Evolutionary conservation across 805 yeast species (phyloP).

Genomic region (Starmerella bombicola): DNA sequence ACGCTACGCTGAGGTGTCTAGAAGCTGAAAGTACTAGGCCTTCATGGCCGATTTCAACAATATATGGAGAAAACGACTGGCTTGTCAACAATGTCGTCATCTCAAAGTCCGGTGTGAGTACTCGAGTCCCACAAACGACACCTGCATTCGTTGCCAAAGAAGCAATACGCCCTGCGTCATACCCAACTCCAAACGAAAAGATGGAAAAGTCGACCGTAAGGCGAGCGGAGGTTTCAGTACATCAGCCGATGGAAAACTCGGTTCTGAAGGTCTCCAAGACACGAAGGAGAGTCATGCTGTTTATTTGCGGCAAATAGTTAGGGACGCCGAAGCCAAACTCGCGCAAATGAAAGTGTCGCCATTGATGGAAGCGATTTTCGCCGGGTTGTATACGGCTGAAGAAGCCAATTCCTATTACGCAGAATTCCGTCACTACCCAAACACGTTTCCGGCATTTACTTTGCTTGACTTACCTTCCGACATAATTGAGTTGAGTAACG

Average conservation of each 20-base stretch:
- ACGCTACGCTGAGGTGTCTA: too few relatives aligned
- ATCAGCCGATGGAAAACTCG: too few relatives aligned
- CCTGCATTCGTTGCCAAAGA: conserved; percentile 22
- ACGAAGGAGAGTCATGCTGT: conserved; percentile 14
- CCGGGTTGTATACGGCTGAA: conserved; percentile 12
- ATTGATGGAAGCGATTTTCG: conserved; percentile 13
- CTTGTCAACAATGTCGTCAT: conserved; percentile 25
- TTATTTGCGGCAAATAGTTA: conserved; percentile 17
- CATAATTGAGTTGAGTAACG: conserved; percentile 14
- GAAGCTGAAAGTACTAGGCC: too few relatives aligned
- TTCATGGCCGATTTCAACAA: conserved; percentile 11
- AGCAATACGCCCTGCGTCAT: conserved; percentile 17
- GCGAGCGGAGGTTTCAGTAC: background rate
- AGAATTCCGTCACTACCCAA: conserved; percentile 3
- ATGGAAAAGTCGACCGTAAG: background rate
- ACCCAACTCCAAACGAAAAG: conserved; percentile 6
- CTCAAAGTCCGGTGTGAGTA: conserved; percentile 26
- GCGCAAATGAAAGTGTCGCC: conserved; percentile 12
- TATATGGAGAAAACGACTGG: conserved; percentile 24
- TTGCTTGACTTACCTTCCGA: conserved; percentile 5
- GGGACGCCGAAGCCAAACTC: conserved; percentile 19
- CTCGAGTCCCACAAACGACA: conserved; percentile 20
- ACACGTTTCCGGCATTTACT: conserved; percentile 8
- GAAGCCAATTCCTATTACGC: conserved; percentile 12
- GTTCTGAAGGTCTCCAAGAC: too few relatives aligned